Percentiles rank a stretch among this genome's conserved stretches.
phyloP scores from a whole-genome alignment of 2,329 filamentous ascomycete species.

The Diplodia corticola region DNA sequence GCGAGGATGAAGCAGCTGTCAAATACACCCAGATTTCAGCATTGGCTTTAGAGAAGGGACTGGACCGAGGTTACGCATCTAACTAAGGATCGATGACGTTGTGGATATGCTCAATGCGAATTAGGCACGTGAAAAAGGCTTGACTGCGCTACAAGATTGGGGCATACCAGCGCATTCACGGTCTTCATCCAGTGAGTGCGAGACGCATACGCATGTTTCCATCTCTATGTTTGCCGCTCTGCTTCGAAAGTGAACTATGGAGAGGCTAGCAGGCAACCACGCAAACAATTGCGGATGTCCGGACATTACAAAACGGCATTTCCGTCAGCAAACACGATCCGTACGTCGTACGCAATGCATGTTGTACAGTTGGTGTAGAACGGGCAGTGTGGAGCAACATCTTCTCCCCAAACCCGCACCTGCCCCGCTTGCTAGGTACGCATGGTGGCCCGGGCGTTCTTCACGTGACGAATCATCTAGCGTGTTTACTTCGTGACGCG shows the following conservation, averaged over 20 bases:
- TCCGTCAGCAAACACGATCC: not conserved
- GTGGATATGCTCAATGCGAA: not conserved
- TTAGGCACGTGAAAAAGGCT: not conserved
- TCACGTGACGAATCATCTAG: not conserved
- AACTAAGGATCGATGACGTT: conserved; percentile 18
- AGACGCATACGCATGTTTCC: not conserved
- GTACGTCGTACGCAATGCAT: no score
- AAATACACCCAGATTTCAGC: not conserved
- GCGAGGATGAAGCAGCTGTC: not conserved
- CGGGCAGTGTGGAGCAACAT: not conserved
- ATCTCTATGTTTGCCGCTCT: not conserved
- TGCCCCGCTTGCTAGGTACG: not conserved
- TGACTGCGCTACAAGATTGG: not conserved
- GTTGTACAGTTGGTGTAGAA: no score
- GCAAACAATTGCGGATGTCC: not conserved
- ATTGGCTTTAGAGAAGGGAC: not conserved
- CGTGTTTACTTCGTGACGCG: not conserved
- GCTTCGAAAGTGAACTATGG: not conserved
- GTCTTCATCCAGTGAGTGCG: not conserved
- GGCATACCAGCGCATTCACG: not conserved
- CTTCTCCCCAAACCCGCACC: not conserved
- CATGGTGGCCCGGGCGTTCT: not conserved
- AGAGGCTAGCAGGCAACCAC: not conserved
- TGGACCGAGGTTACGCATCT: conserved; percentile 1
- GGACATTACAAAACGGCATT: not conserved